Evolutionary conservation across 257 asterid species (phyloP).

Genomic region (Solanum rostratum): DNA sequence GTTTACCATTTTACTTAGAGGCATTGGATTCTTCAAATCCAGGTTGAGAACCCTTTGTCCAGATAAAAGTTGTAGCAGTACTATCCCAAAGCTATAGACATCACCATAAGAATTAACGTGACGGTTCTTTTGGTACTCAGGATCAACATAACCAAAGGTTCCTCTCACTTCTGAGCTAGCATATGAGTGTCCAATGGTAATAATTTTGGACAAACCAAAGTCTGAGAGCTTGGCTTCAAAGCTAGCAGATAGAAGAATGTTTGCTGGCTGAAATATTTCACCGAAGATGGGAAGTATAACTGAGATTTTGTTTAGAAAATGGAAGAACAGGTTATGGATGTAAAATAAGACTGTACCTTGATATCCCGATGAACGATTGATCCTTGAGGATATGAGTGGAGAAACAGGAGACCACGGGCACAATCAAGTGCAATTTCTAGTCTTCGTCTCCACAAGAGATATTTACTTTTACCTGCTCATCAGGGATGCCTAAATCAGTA

Average conservation of each 20-base stretch:
- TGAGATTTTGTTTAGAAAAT: neutral
- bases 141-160: slow-evolving; percentile 82
- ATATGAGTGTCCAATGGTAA: slow-evolving; percentile 48
- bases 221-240: slow-evolving; percentile 62
- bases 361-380: slow-evolving; percentile 77
- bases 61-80: slow-evolving; percentile 59
- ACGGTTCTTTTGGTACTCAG: slow-evolving; percentile 64
- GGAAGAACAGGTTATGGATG: neutral
- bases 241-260: slow-evolving; percentile 46
- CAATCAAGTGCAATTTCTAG: slow-evolving; percentile 56
- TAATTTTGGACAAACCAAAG: slow-evolving; percentile 71
- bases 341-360: slow-evolving; percentile 24
- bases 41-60: slow-evolving; percentile 67
- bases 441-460: slow-evolving; percentile 54
- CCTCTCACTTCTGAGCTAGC: slow-evolving; percentile 87
- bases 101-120: slow-evolving; percentile 68
- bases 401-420: slow-evolving; percentile 63
- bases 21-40: slow-evolving; percentile 47
- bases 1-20: slow-evolving; percentile 53
- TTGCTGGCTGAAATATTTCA: slow-evolving; percentile 54
- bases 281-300: neutral
- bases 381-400: slow-evolving; percentile 58
- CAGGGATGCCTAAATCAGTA: neutral
- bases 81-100: slow-evolving; percentile 74
- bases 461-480: slow-evolving; percentile 41